Percentiles rank a stretch among this genome's conserved stretches.
Evolutionary conservation across 2,329 filamentous ascomycete species (phyloP).

Genomic region (Cladorrhinum sp.): DNA sequence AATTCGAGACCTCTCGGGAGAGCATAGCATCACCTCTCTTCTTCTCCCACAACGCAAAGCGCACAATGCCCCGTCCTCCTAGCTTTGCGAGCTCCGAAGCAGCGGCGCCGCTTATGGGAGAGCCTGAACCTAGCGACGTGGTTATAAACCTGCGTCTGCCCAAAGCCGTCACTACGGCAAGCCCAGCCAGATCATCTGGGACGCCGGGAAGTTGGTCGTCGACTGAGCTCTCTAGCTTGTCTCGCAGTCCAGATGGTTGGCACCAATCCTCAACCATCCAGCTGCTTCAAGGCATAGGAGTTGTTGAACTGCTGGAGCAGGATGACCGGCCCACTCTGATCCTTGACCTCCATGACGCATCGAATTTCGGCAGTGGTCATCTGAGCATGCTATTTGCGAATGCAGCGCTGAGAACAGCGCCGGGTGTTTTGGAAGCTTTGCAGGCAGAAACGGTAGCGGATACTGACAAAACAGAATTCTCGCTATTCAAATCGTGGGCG

Average conservation of each 20-base stretch:
- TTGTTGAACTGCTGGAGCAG: conserved; percentile 71
- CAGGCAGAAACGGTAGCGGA: conserved; percentile 41
- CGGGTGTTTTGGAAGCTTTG: conserved; percentile 55
- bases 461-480: conserved; percentile 48
- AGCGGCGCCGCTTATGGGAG: conserved; percentile 46
- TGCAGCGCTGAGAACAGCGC: conserved; percentile 57
- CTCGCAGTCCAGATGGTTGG: conserved; percentile 50
- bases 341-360: conserved; percentile 60
- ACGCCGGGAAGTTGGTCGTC: conserved; percentile 53
- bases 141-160: conserved; percentile 56
- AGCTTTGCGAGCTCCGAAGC: conserved; percentile 41
- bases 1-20: conserved; percentile 8
- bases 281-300: conserved; percentile 61
- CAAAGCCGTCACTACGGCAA: conserved; percentile 48
- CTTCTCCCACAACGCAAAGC: conserved; percentile 45
- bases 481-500: conserved; percentile 68
- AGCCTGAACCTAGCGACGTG: conserved; percentile 43
- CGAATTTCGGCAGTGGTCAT: conserved; percentile 51
- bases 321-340: conserved; percentile 76
- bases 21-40: conserved; percentile 50
- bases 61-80: conserved; percentile 37
- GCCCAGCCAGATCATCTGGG: conserved; percentile 47
- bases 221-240: conserved; percentile 48
- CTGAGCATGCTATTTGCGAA: conserved; percentile 68
- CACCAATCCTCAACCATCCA: conserved; percentile 48